Evolutionary conservation across 164 flowering plant genomes (phyloP), one percentile per base, ranked within the genome.

Genomic region (Macadamia integrifolia): DNA sequence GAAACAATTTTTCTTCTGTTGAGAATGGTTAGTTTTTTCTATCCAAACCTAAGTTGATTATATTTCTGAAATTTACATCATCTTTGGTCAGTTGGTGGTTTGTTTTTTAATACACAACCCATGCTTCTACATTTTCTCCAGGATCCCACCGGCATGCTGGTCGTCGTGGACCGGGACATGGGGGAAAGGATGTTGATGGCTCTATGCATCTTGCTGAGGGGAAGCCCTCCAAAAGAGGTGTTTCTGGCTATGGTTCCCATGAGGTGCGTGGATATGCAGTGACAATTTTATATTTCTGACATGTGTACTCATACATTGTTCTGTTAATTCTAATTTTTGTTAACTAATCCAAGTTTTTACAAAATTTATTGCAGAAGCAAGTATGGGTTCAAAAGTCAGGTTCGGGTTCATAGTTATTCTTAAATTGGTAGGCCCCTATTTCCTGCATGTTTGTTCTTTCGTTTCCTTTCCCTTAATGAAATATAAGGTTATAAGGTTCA

Each of bases 151-250:
- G 81, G 70, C 86, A 82, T 66, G 66, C 68, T 66, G 86, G 85
- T 70, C 94, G 93, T 30, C 94, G 90, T 69, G 90, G 86, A 66
- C 80, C 83, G 32, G 46, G 75, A 43, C 84, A 84, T 70, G 75
- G 73, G 57, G 66, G 59, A 5, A 90, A 86, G 81, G 93, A 88
- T 70, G 72, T 71, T 67, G 91, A 87, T 74, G 86, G 84, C 58
- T 76, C 80, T 65, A 52, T 77, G 6, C 61, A 46, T 69, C 10
- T 56, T 23, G 75, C 72, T 63, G 96, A 88, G 52, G 85, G 82
- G 49, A 90, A 86, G 78, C 75, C 82, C 67, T 75, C 77, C 14
- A 89, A 85, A 72, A 84, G 85, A 71, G 81, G 77, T 67, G 71
- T 80, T 66, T 61, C 88, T 74, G 80, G 87, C 50, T 80, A 84